Conservation (phyloP, 2,329 filamentous ascomycete genomes). For the Trichoderma atrobrunneum region DNA sequence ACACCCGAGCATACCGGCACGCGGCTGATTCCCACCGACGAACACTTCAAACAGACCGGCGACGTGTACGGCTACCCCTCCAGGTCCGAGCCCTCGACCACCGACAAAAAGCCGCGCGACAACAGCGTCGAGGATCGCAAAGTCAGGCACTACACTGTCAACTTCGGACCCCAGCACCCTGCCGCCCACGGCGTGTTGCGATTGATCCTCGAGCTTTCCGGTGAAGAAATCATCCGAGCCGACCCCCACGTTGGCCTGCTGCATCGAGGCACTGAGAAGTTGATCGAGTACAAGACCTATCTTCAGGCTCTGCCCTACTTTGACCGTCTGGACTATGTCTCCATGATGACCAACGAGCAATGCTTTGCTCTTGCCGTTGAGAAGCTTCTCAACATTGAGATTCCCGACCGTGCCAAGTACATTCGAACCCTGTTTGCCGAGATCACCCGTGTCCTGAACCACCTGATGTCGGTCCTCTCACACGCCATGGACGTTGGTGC, state of each 20-base stretch:
- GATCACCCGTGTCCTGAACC: conserved; percentile 90
- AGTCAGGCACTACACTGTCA: conserved; percentile 98
- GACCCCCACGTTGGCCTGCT: conserved; percentile 96
- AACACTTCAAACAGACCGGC: conserved; percentile 56
- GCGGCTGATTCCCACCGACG: conserved; percentile 63
- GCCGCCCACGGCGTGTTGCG: conserved; percentile 97
- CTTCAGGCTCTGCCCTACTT: conserved; percentile 98
- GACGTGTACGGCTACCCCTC: conserved; percentile 49
- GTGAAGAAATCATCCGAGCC: conserved; percentile 93
- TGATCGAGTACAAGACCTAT: conserved; percentile 99
- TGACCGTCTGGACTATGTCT: conserved; percentile 97
- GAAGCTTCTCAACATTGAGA: conserved; percentile 95
- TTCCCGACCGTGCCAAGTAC: conserved; percentile 93
- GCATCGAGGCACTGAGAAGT: conserved; percentile 96
- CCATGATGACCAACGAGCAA: conserved; percentile 99
- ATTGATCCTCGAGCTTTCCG: conserved; percentile 94
- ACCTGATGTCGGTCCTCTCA: conserved; percentile 95
- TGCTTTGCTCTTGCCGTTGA: conserved; percentile 94
- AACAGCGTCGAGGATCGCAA: conserved; percentile 64
- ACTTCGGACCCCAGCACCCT: conserved; percentile 98
- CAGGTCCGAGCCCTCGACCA: conserved; percentile 40
- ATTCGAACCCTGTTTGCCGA: conserved; percentile 95
- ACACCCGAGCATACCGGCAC: conserved; percentile 52
- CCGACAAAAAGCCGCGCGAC: conserved; percentile 46
- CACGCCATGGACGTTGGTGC: conserved; percentile 99